These are phyloP conservation scores for Carpinus fangiana DNA, from an alignment of 306 rosid genomes.

Conservation along the genomic window DNA sequence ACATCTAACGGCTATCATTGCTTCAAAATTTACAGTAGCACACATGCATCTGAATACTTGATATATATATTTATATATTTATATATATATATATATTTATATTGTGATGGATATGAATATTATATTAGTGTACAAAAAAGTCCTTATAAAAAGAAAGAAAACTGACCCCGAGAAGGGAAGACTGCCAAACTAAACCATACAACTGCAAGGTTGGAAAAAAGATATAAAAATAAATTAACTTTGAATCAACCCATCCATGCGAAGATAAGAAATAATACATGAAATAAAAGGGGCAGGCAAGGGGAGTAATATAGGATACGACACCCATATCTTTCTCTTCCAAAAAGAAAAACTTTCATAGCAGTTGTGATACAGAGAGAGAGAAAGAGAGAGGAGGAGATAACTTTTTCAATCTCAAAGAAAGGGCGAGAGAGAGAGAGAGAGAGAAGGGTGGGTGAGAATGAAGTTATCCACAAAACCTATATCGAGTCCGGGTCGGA, in stretches of 20 bases:
- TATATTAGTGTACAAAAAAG: not conserved
- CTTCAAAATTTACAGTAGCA: not conserved
- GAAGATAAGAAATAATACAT: constrained; percentile 10
- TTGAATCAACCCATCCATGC: constrained; percentile 67
- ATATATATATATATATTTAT: no score
- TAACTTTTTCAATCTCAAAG: not conserved
- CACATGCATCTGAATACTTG: not conserved
- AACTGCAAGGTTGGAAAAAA: constrained; percentile 23
- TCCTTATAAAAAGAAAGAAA: not conserved
- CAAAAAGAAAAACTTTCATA: constrained; percentile 5
- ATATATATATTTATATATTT: no score
- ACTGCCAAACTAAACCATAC: constrained; percentile 33
- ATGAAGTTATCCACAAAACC: constrained; percentile 72
- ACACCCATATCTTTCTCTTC: constrained; percentile 15
- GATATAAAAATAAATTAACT: constrained; percentile 32
- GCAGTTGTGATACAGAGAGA: not conserved
- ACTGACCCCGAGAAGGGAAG: constrained; percentile 15
- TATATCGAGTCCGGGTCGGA: constrained; percentile 77
- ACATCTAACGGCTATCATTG: constrained; percentile 12
- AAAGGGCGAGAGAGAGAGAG: not conserved
- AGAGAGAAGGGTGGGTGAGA: not conserved
- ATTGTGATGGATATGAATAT: no score
- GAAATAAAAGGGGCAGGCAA: constrained; percentile 11
- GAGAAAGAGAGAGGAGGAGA: not conserved
- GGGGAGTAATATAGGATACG: constrained; percentile 21